Percentiles rank a stretch among this genome's conserved stretches.
Evolutionary conservation across 345 rosid genomes (phyloP).

Genomic region (Corymbia maculata): DNA sequence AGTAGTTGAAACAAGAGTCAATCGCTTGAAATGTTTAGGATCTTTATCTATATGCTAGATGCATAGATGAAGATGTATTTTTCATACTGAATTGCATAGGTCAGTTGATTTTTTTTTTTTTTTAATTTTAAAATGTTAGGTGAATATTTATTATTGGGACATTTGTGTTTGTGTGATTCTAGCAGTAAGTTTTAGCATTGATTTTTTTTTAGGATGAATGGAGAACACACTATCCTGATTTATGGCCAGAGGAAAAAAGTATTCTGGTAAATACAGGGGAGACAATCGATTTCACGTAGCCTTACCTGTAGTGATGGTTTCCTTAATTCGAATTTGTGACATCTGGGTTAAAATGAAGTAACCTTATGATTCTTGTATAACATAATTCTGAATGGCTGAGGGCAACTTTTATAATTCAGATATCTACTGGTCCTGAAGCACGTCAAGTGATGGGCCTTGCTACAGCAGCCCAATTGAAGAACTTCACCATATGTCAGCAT

Average conservation of each 20-base stretch:
- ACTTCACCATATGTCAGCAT: conserved; percentile 85
- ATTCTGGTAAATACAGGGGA: background rate
- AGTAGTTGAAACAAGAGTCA: background rate
- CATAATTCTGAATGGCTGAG: background rate
- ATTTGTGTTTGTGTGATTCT: background rate
- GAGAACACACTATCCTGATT: background rate
- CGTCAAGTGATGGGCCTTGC: conserved; percentile 85
- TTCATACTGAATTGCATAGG: background rate
- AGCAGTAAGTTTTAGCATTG: background rate
- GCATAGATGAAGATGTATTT: background rate
- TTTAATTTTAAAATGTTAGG: background rate
- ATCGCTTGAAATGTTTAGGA: background rate
- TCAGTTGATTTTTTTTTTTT: background rate
- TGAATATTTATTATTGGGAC: background rate
- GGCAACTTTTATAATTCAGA: conserved; percentile 39
- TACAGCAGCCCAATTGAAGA: conserved; percentile 76
- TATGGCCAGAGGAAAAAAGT: background rate
- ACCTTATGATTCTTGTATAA: background rate
- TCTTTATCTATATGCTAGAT: background rate
- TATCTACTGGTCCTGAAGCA: conserved; percentile 93
- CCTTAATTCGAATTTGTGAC: background rate
- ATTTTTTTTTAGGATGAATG: background rate
- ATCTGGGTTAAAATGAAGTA: background rate
- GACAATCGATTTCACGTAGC: background rate
- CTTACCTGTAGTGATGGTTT: background rate